Evolutionary conservation across 208 protist species (phyloP).

Genomic region (Wallacemonas sp.): DNA sequence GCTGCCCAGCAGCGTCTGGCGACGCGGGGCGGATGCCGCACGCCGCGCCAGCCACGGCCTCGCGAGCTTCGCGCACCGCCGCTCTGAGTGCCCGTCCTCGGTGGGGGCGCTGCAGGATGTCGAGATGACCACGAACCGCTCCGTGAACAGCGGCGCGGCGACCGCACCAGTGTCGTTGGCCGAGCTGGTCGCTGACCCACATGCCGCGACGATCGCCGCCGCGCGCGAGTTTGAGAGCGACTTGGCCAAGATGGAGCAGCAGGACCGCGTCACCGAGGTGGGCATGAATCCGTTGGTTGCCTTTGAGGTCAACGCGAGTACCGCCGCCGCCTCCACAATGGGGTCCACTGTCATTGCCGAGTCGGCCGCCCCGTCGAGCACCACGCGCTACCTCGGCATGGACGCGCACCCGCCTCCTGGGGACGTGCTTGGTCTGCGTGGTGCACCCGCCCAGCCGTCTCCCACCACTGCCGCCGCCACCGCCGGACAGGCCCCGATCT

Average conservation of each 20-base stretch:
- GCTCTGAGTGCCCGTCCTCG: not conserved
- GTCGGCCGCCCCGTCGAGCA: too few relatives aligned
- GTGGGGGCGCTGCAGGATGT: not conserved
- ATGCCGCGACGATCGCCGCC: slow-evolving; percentile 4
- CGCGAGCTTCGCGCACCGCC: not conserved
- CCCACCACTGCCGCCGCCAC: too few relatives aligned
- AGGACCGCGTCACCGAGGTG: not conserved
- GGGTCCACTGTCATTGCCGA: not conserved
- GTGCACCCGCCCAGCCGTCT: too few relatives aligned
- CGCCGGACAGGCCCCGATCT: not conserved
- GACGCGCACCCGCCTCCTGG: too few relatives aligned
- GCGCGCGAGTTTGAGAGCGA: slow-evolving; percentile 1
- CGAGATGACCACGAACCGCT: not conserved
- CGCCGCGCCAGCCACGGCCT: not conserved
- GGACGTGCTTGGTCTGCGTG: too few relatives aligned
- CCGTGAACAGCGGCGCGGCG: too few relatives aligned
- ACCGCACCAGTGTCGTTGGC: too few relatives aligned
- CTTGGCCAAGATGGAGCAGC: not conserved
- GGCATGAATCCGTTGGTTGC: not conserved
- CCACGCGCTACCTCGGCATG: too few relatives aligned
- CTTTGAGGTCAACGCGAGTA: not conserved
- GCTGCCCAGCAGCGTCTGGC: too few relatives aligned
- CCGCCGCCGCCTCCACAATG: not conserved
- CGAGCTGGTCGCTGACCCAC: not conserved
- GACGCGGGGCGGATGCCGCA: not conserved